These are phyloP conservation scores for Laburnicola sp. DNA, from an alignment of 2,329 filamentous ascomycete species.

Conservation along the genomic window DNA sequence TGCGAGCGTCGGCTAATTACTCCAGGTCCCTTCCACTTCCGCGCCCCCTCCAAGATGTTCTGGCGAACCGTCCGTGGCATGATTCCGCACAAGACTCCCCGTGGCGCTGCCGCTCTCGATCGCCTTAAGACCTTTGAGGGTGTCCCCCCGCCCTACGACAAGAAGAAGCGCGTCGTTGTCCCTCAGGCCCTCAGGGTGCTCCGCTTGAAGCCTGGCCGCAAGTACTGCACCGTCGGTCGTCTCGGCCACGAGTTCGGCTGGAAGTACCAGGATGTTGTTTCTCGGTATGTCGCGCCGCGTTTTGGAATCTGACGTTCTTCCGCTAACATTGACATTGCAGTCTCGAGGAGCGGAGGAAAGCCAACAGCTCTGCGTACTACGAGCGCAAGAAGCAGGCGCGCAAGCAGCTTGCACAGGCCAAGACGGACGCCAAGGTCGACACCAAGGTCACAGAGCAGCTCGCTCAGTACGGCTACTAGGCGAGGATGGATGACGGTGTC, in stretches of 20 bases:
- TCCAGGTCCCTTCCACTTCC: conserved; percentile 98
- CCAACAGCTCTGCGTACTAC: conserved; percentile 99
- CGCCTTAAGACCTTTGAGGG: conserved; percentile 99
- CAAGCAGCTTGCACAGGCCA: conserved; percentile 86
- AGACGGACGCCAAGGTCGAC: conserved; percentile 88
- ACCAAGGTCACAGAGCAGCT: conserved; percentile 86
- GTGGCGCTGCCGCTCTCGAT: conserved; percentile 94
- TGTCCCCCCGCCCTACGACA: conserved; percentile 98
- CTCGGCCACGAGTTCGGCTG: conserved; percentile 99
- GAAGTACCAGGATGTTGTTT: conserved; percentile 99
- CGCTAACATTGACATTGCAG: conserved; percentile 54
- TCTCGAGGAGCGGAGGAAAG: conserved; percentile 99
- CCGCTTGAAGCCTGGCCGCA: conserved; percentile 96
- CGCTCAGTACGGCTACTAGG: conserved; percentile 88
- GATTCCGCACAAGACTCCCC: conserved; percentile 99
- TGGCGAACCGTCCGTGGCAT: conserved; percentile 99
- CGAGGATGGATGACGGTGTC: conserved; percentile 38
- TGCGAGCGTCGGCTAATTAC: conserved; percentile 21
- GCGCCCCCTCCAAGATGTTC: conserved; percentile 98
- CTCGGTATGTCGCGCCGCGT: conserved; percentile 68
- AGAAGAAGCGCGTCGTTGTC: conserved; percentile 99
- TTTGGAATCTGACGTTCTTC: background rate
- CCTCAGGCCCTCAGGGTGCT: conserved; percentile 97
- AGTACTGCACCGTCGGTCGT: conserved; percentile 99
- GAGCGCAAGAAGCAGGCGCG: conserved; percentile 98